phyloP scores from a whole-genome alignment of 495 filamentous ascomycete genomes.

The Xylaria curta region DNA sequence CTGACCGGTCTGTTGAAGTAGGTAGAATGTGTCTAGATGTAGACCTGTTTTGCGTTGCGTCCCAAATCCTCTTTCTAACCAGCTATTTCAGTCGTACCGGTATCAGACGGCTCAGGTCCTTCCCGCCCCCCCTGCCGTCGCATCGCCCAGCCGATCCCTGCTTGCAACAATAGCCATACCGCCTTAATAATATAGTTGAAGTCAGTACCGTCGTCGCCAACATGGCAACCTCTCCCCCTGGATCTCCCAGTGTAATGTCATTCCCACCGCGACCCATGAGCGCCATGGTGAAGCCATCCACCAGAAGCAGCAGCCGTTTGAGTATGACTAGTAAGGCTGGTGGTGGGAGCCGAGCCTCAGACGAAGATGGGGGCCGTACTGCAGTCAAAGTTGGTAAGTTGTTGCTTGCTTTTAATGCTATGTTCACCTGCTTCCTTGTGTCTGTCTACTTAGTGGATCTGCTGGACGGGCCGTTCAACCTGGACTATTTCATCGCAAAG shows the following conservation, averaged over 20 bases:
- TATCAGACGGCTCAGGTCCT: constrained; percentile 18
- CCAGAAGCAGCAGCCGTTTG: constrained; percentile 85
- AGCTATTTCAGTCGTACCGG: constrained; percentile 20
- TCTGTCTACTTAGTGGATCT: background rate
- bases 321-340: constrained; percentile 83
- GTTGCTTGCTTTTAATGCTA: background rate
- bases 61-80: constrained; percentile 12
- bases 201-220: constrained; percentile 27
- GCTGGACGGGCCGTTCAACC: background rate
- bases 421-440: background rate
- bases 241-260: constrained; percentile 51
- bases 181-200: background rate
- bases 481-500: constrained; percentile 24
- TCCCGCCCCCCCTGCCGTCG: constrained; percentile 18
- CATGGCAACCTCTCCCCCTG: constrained; percentile 65
- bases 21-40: constrained; percentile 8
- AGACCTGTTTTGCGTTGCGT: constrained; percentile 7
- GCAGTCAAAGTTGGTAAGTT: constrained; percentile 99
- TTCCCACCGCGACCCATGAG: constrained; percentile 76
- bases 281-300: constrained; percentile 78
- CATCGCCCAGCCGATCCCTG: constrained; percentile 11
- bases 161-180: constrained; percentile 2
- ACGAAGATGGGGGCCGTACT: constrained; percentile 86
- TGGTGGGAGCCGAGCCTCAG: constrained; percentile 84
- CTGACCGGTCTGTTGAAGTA: constrained; percentile 19